These are phyloP conservation scores for Neophaeococcomyces mojaviensis DNA, from an alignment of 2,329 filamentous ascomycete species.

Conservation along the genomic window DNA sequence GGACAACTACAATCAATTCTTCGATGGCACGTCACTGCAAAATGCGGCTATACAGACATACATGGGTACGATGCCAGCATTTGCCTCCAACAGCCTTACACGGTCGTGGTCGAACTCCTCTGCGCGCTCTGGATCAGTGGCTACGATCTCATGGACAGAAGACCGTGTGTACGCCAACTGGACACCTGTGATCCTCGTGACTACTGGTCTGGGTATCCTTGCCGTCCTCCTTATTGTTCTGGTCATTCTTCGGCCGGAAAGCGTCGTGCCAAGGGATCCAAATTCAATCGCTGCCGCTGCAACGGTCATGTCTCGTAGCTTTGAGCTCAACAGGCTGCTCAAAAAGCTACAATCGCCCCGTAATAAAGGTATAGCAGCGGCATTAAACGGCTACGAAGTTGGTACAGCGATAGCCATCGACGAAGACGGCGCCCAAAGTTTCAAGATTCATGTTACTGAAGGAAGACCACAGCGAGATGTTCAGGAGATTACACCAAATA, in stretches of 20 bases:
- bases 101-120: background rate
- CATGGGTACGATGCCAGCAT: slow-evolving; percentile 19
- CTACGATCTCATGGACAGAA: slow-evolving; percentile 1
- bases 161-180: slow-evolving; percentile 7
- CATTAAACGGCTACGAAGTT: slow-evolving; percentile 20
- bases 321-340: slow-evolving; percentile 20
- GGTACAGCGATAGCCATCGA: slow-evolving; percentile 21
- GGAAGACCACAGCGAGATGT: slow-evolving; percentile 11
- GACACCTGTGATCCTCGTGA: slow-evolving; percentile 18
- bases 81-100: slow-evolving; percentile 15
- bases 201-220: slow-evolving; percentile 15
- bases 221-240: slow-evolving; percentile 15
- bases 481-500: slow-evolving; percentile 9
- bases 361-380: slow-evolving; percentile 15
- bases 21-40: slow-evolving; percentile 16
- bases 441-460: slow-evolving; percentile 22
- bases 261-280: slow-evolving; percentile 22
- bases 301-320: slow-evolving; percentile 17
- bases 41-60: slow-evolving; percentile 17
- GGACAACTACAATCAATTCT: slow-evolving; percentile 12
- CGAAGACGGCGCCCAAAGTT: slow-evolving; percentile 15
- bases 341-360: slow-evolving; percentile 14
- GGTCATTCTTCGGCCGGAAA: slow-evolving; percentile 17
- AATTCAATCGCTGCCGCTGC: slow-evolving; percentile 19
- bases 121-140: background rate